Evolutionary conservation across 225 moss, liverwort and hornwort genomes (phyloP).

Genomic region (Asterella californica): DNA sequence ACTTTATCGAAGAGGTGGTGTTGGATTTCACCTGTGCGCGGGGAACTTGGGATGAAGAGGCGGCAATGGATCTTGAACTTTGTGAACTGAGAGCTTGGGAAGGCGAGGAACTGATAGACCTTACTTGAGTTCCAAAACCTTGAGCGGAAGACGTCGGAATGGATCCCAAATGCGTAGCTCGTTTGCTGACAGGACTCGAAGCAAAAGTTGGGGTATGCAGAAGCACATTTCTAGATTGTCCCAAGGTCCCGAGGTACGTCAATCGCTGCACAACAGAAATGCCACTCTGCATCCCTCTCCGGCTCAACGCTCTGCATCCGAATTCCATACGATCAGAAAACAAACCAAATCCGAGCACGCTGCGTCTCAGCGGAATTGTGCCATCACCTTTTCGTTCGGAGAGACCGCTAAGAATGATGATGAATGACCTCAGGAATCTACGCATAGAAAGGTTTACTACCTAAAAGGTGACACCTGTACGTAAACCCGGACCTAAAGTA

Average conservation of each 20-base stretch:
- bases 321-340: not conserved
- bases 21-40: not conserved
- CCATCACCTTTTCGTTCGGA: not conserved
- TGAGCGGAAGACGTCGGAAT: constrained; percentile 12
- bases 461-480: constrained; percentile 1
- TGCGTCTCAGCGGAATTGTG: not conserved
- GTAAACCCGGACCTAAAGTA: not conserved
- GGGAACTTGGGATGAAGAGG: constrained; percentile 5
- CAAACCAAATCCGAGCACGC: not conserved
- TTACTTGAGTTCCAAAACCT: constrained; percentile 7
- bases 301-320: constrained; percentile 28
- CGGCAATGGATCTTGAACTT: not conserved
- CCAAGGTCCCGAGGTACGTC: constrained; percentile 22
- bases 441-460: not conserved
- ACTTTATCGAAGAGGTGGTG: not conserved
- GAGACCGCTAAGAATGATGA: not conserved
- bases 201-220: constrained; percentile 16
- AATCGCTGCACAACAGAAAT: constrained; percentile 27
- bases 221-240: constrained; percentile 9
- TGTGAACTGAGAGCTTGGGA: not conserved
- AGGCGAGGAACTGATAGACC: constrained; percentile 4
- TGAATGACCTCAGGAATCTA: not conserved
- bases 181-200: constrained; percentile 26
- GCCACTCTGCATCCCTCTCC: constrained; percentile 38
- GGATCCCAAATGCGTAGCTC: constrained; percentile 13